phyloP scores from a whole-genome alignment of 768 basidiomycete genomes.

The Lactifluus hygrophoroides region DNA sequence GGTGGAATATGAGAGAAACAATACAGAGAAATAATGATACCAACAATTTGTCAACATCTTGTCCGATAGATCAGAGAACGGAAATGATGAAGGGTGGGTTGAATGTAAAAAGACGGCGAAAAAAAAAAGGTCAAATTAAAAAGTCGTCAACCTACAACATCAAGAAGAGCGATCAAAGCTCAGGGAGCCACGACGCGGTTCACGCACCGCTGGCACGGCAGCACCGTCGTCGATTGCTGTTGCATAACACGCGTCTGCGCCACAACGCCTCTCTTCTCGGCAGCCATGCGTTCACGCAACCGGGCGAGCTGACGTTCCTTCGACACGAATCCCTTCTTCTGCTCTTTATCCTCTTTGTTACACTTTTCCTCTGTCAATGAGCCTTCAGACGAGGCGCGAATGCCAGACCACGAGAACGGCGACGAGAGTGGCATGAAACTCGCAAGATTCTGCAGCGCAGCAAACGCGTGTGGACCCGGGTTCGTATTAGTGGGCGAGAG shows the following conservation, averaged over 20 bases:
- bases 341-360: constrained; percentile 22
- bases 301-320: constrained; percentile 60
- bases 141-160: constrained; percentile 9
- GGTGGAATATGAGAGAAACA: constrained; percentile 1
- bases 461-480: constrained; percentile 11
- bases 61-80: background rate
- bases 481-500: background rate
- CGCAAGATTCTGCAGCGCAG: constrained; percentile 51
- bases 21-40: constrained; percentile 17
- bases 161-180: background rate
- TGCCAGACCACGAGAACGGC: constrained; percentile 35
- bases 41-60: constrained; percentile 5
- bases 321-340: constrained; percentile 37
- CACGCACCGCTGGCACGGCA: constrained; percentile 6
- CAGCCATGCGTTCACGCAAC: constrained; percentile 47
- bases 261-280: constrained; percentile 26
- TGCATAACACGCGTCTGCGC: background rate
- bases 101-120: background rate
- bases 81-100: background rate
- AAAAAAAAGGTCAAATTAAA: background rate
- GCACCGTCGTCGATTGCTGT: background rate
- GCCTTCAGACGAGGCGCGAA: background rate
- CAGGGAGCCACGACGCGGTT: constrained; percentile 15
- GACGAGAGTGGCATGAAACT: constrained; percentile 45
- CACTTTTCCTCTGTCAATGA: background rate